Evolutionary conservation across 805 yeast species (phyloP), one percentile per base, ranked within the genome.

Genomic region (Wickerhamomyces canadensis): DNA sequence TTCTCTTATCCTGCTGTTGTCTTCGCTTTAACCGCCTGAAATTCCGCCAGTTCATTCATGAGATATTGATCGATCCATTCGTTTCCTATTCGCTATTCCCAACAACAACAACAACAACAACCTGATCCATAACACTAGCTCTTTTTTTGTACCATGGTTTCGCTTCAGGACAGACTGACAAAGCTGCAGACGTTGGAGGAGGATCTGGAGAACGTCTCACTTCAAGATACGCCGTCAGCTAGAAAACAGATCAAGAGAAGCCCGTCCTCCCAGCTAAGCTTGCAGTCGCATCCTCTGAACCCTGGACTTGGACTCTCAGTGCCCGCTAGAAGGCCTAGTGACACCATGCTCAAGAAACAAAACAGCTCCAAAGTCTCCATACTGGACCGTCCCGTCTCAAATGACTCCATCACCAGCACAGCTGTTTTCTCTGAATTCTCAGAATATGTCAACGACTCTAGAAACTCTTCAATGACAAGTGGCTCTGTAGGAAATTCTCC

Each of bases 381-480:
- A 11, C 27, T 44, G 31, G 54, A 52, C 19, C 45, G 59, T 42
- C 59, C 59, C 1, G 54, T 51, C 6, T 54, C 59, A 8, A 49
- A 54, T 36, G 59, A 54, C 38, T 52, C 57, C 4, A 48, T 54
- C 12, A 37, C 44, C 7, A 42, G 47, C 27, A 36, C 54, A 7
- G 24, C 38, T 5, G 40, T 27, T 9, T 43, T 41, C 11, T 52
- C 57, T 1, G 55, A 51, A 14, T 46, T 34, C 28, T 31, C 37
- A 11, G 47, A 45, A n/a, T 47, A 38, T 13, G 23, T 28, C 24
- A 38, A 41, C 19, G 16, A 19, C 30, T 54, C 59, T 11, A 47
- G 59, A 37, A 48, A 51, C 35, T 49, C 55, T 5, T 54, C 59
- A 3, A 40, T 54, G 21, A 54, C 59, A 3, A 48, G 54, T 14